Percentiles rank a stretch among this genome's conserved stretches.
Evolutionary conservation across 78 protist genomes (phyloP).

Genomic region (Dictyostelium brefeldianum): DNA sequence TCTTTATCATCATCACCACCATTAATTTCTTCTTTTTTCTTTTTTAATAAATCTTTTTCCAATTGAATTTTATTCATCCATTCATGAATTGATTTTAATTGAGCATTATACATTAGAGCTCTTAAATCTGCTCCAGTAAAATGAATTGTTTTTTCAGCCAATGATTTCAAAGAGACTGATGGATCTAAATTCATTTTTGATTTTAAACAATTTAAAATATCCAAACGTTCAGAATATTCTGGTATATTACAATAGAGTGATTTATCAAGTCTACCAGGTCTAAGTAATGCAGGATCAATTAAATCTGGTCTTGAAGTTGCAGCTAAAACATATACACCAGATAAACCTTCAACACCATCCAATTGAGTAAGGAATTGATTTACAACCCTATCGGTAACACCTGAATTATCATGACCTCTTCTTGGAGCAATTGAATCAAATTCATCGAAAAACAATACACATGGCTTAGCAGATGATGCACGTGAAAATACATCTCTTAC

Average conservation of each 20-base stretch:
- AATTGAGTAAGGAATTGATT: conserved; percentile 94
- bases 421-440: conserved; percentile 94
- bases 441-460: conserved; percentile 97
- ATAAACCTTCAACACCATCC: conserved; percentile 96
- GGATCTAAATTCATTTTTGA: conserved; percentile 53
- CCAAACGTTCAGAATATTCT: conserved; percentile 42
- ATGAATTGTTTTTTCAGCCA: conserved; percentile 42
- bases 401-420: conserved; percentile 90
- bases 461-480: conserved; percentile 94
- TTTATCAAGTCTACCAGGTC: conserved; percentile 98
- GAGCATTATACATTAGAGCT: conserved; percentile 85
- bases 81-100: conserved; percentile 69
- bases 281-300: conserved; percentile 96
- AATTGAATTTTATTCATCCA: conserved; percentile 21
- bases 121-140: conserved; percentile 88
- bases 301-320: conserved; percentile 94
- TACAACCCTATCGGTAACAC: conserved; percentile 97
- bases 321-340: conserved; percentile 93
- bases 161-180: conserved; percentile 58
- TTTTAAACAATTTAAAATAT: conserved; percentile 71
- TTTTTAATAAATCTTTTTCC: background rate
- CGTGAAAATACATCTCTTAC: conserved; percentile 91
- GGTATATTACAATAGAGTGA: conserved; percentile 85
- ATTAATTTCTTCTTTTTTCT: background rate
- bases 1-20: background rate